A percentile compares a stretch with the other conserved stretches of the same genome.
Evolutionary conservation across 148 eudicot genomes (phyloP).

Genomic region (Chenopodium quinoa): DNA sequence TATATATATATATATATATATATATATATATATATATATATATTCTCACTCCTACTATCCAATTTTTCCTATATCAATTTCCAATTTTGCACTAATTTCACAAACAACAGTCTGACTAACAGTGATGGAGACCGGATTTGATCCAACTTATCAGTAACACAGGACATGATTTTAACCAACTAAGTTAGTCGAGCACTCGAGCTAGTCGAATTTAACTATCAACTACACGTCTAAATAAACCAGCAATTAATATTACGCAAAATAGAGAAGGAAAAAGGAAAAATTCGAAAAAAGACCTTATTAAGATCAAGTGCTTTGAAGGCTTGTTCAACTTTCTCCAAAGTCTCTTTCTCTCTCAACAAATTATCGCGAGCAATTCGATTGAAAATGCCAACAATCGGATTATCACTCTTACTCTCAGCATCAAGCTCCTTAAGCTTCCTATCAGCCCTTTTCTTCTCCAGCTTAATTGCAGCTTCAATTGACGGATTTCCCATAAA

Average conservation of each 20-base stretch:
- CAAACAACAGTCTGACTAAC: too few species aligned
- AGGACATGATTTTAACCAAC: too few species aligned
- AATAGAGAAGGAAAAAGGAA: background rate
- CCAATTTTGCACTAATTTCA: background rate
- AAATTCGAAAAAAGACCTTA: conserved; percentile 43
- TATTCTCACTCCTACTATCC: background rate
- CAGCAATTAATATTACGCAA: background rate
- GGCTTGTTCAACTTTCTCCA: conserved; percentile 70
- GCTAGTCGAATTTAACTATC: too few species aligned
- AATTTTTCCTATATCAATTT: background rate
- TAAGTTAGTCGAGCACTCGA: too few species aligned
- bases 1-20: too few species aligned
- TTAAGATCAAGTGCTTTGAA: conserved; percentile 95
- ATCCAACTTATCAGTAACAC: background rate
- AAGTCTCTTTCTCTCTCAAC: conserved; percentile 59
- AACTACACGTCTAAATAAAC: too few species aligned
- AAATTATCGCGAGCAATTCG: conserved; percentile 59
- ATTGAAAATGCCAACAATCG: conserved; percentile 49
- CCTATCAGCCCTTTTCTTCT: conserved; percentile 91
- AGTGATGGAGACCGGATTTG: too few species aligned
- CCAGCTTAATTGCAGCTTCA: conserved; percentile 93
- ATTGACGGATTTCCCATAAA: conserved; percentile 97
- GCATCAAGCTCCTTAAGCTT: conserved; percentile 78
- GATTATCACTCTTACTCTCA: conserved; percentile 57
- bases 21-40: too few species aligned